A percentile compares a stretch with the other conserved stretches of the same genome.
Conservation (phyloP, 2,329 filamentous ascomycete genomes). For the Cryoendolithus antarcticus region DNA sequence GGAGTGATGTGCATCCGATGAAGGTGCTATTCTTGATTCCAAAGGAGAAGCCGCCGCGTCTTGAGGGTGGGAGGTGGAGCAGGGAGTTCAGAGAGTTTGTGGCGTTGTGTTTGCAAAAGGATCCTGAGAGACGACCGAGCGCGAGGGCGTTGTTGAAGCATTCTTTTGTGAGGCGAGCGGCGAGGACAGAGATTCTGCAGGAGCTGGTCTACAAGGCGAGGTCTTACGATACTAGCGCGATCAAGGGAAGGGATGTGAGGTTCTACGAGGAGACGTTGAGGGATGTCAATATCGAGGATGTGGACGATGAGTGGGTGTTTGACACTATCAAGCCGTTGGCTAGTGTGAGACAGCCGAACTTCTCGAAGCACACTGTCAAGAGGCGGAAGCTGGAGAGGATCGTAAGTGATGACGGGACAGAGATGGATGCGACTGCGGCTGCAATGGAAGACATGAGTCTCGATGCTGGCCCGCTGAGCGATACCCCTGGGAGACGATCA, state of each 20-base stretch:
- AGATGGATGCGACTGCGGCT: constrained; percentile 25
- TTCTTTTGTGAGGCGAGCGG: constrained; percentile 74
- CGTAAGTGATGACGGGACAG: constrained; percentile 26
- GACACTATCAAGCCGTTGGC: constrained; percentile 66
- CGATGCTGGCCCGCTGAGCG: constrained; percentile 30
- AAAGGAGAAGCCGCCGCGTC: constrained; percentile 69
- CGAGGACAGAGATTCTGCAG: constrained; percentile 76
- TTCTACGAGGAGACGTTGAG: constrained; percentile 87
- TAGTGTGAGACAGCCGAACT: constrained; percentile 43
- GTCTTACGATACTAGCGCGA: constrained; percentile 54
- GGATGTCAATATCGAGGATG: constrained; percentile 35
- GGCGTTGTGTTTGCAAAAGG: constrained; percentile 79
- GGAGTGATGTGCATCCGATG: constrained; percentile 80
- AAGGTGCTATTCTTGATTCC: constrained; percentile 87
- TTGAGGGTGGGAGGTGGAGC: constrained; percentile 72
- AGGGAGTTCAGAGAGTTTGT: constrained; percentile 92
- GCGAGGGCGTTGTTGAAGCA: constrained; percentile 82
- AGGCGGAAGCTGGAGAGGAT: constrained; percentile 36
- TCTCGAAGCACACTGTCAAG: constrained; percentile 33
- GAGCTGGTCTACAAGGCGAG: constrained; percentile 76
- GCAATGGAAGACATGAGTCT: constrained; percentile 31
- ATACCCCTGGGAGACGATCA: constrained; percentile 8
- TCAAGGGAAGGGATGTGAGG: constrained; percentile 42
- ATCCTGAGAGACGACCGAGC: constrained; percentile 69
- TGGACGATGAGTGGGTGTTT: constrained; percentile 86